Evolutionary conservation across 2,329 filamentous ascomycete species (phyloP).

Genomic region (Colletotrichum magnum): DNA sequence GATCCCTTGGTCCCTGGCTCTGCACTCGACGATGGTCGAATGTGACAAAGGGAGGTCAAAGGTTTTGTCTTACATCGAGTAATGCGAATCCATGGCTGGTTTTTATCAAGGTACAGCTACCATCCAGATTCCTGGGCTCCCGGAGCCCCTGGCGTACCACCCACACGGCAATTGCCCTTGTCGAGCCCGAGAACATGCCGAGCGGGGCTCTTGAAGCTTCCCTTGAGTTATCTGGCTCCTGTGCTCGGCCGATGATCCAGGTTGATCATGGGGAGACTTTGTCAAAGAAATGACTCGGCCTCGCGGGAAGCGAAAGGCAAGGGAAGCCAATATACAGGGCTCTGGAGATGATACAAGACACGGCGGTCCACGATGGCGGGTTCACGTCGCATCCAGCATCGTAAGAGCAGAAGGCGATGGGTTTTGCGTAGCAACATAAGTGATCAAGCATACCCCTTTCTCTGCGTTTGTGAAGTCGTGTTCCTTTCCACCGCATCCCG

Average conservation of each 20-base stretch:
- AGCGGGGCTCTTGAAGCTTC: neutral
- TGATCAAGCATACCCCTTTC: neutral
- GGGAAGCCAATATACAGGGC: neutral
- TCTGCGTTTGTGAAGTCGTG: neutral
- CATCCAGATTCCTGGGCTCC: neutral
- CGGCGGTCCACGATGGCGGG: neutral
- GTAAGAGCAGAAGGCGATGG: neutral
- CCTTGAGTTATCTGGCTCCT: neutral
- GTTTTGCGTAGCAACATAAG: neutral
- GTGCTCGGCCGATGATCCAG: constrained; percentile 16
- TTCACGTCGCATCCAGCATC: neutral
- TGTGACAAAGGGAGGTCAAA: neutral
- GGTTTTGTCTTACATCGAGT: neutral
- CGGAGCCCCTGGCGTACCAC: neutral
- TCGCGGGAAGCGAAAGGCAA: neutral
- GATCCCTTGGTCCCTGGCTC: neutral
- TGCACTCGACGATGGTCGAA: neutral
- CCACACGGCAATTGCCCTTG: neutral
- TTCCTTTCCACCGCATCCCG: neutral
- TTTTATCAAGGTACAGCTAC: neutral
- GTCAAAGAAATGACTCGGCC: constrained; percentile 8
- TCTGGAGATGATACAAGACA: neutral
- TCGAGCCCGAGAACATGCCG: constrained; percentile 4
- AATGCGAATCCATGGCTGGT: neutral
- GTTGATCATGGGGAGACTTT: constrained; percentile 6